Conservation (phyloP, 73 alveolate species). For the Tetrahymena malaccensis region DNA sequence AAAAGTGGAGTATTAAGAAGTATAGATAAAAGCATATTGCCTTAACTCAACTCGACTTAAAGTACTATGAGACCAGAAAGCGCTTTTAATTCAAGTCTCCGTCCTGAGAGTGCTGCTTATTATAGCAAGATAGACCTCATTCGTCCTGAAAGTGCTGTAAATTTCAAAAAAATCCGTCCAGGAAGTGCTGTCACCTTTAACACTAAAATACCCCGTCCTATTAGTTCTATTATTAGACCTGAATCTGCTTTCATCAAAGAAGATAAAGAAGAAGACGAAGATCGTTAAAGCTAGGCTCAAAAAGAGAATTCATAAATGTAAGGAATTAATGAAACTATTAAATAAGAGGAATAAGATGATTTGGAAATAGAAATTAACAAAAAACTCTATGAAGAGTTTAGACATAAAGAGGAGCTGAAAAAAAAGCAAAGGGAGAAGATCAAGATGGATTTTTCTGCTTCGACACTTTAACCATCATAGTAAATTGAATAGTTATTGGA, state of each 20-base stretch:
- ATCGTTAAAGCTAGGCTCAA: neutral
- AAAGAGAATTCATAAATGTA: neutral
- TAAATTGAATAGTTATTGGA: neutral
- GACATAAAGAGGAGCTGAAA: neutral
- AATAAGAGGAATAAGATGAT: neutral
- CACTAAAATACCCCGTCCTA: neutral
- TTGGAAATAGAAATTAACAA: neutral
- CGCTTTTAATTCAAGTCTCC: neutral
- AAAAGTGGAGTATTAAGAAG: neutral
- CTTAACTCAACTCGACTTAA: neutral
- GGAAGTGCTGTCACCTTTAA: neutral
- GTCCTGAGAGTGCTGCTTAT: neutral
- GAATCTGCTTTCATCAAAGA: neutral
- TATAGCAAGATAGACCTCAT: neutral
- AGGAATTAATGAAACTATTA: neutral
- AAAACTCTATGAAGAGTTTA: neutral
- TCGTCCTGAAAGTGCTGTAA: neutral
- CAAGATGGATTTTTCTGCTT: neutral
- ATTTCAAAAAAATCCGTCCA: neutral
- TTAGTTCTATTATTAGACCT: neutral
- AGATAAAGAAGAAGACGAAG: neutral
- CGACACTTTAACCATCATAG: neutral
- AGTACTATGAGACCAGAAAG: neutral
- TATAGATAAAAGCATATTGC: neutral
- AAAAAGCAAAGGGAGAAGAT: neutral